Conservation (phyloP, 768 basidiomycete genomes). For the Boletus reticuloceps region DNA sequence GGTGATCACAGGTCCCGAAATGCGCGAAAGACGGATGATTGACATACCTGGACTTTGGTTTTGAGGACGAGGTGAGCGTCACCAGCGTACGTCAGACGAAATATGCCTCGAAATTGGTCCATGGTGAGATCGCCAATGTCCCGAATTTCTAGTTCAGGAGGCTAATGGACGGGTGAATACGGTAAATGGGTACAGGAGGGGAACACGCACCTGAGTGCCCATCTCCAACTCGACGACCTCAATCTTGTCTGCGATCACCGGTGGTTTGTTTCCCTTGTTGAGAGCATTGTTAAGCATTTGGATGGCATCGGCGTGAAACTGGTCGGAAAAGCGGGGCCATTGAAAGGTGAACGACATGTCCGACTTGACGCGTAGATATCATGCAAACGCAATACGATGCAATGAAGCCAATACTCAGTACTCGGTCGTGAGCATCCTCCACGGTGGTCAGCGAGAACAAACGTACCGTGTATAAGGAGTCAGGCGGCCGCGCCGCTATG, state of each 20-base stretch:
- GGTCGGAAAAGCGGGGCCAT: slow-evolving; percentile 96
- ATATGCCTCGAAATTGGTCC: slow-evolving; percentile 96
- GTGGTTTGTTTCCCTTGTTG: slow-evolving; percentile 96
- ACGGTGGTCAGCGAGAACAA: slow-evolving; percentile 13
- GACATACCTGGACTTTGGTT: slow-evolving; percentile 86
- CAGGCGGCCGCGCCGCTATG: neutral
- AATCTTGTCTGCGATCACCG: slow-evolving; percentile 95
- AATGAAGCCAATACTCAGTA: neutral
- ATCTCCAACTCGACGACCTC: slow-evolving; percentile 99
- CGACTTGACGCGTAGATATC: neutral
- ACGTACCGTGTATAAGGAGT: slow-evolving; percentile 6
- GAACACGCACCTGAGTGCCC: slow-evolving; percentile 82
- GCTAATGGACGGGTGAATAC: slow-evolving; percentile 45
- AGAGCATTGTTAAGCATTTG: slow-evolving; percentile 96
- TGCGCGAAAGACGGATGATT: neutral
- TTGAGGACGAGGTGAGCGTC: slow-evolving; percentile 86
- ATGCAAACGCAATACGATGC: neutral
- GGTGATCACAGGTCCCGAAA: slow-evolving; percentile 7
- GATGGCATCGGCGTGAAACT: slow-evolving; percentile 94
- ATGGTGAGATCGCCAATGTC: slow-evolving; percentile 96
- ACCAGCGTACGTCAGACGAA: slow-evolving; percentile 90
- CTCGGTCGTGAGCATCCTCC: slow-evolving; percentile 14
- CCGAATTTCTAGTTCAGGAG: slow-evolving; percentile 94
- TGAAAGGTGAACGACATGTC: slow-evolving; percentile 88
- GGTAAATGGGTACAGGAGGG: neutral